Evolutionary conservation across 257 asterid genomes (phyloP).

Genomic region (Anisodus acutangulus): DNA sequence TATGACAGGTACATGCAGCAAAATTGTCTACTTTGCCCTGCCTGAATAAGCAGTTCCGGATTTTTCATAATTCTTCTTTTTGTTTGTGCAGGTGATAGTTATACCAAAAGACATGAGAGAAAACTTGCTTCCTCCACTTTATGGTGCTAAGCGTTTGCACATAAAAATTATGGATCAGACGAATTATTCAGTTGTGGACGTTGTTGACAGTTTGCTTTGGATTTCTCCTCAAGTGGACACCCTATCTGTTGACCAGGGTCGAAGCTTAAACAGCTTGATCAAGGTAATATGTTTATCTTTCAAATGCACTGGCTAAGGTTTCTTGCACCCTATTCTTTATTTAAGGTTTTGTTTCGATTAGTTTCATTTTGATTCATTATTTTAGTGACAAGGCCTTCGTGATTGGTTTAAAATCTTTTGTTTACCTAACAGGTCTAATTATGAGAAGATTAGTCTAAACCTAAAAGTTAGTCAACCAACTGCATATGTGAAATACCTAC

Average conservation of each 20-base stretch:
- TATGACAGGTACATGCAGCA: background rate
- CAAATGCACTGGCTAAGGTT: background rate
- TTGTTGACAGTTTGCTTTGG: slow-evolving; percentile 29
- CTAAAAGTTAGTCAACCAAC: background rate
- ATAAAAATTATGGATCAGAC: background rate
- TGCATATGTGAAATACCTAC: background rate
- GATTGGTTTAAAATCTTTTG: background rate
- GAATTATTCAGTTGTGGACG: background rate
- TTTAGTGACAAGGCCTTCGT: background rate
- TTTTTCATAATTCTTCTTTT: background rate
- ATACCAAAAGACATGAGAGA: background rate
- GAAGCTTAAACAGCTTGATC: background rate
- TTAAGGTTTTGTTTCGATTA: background rate
- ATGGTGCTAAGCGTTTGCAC: background rate
- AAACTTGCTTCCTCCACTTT: background rate
- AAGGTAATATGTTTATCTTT: slow-evolving; percentile 12
- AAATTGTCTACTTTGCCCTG: background rate
- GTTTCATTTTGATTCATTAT: background rate
- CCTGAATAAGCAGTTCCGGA: background rate
- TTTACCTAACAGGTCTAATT: background rate
- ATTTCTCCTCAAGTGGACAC: slow-evolving; percentile 24
- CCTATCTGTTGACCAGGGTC: background rate
- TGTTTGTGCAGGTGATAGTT: background rate
- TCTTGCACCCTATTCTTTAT: background rate
- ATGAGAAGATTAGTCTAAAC: background rate